Percentiles rank a stretch among this genome's conserved stretches.
These are phyloP conservation scores for Penicillium riverlandense DNA, from an alignment of 495 filamentous ascomycete species.

Conservation along the genomic window DNA sequence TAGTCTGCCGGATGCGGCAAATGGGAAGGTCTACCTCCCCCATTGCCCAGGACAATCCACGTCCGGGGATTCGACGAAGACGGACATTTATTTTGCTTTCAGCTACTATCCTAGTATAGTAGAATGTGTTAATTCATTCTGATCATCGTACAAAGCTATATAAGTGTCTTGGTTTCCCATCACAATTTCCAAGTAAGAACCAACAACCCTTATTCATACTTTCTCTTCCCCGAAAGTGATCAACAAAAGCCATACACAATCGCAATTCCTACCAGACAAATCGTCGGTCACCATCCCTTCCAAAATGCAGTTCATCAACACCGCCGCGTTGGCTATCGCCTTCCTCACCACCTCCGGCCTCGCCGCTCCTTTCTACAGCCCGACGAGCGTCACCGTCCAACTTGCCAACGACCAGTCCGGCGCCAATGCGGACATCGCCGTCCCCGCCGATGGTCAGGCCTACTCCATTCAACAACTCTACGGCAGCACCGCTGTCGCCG, in stretches of 20 bases:
- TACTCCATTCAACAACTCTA: slow-evolving; percentile 16
- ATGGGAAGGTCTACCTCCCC: not conserved
- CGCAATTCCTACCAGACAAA: not conserved
- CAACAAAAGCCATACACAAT: not conserved
- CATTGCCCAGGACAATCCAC: not conserved
- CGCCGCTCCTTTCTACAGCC: not conserved
- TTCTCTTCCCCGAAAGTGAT: not conserved
- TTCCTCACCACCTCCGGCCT: slow-evolving; percentile 6
- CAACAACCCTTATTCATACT: not conserved
- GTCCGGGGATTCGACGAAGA: slow-evolving; percentile 2
- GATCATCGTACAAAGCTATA: slow-evolving; percentile 1
- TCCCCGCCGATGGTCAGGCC: slow-evolving; percentile 14
- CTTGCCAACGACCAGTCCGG: slow-evolving; percentile 17
- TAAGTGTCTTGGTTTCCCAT: not conserved
- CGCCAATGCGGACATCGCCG: slow-evolving; percentile 7
- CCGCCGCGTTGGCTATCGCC: slow-evolving; percentile 7
- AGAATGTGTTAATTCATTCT: not conserved
- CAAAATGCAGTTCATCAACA: slow-evolving; percentile 14
- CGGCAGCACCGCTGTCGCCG: slow-evolving; percentile 11
- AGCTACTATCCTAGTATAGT: not conserved
- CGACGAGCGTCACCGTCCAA: slow-evolving; percentile 8
- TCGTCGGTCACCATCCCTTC: not conserved
- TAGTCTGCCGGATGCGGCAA: slow-evolving; percentile 4
- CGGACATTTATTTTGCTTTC: not conserved
- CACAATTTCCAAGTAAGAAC: not conserved